phyloP scores from a whole-genome alignment of 768 basidiomycete genomes.

The Mycena belliarum region DNA sequence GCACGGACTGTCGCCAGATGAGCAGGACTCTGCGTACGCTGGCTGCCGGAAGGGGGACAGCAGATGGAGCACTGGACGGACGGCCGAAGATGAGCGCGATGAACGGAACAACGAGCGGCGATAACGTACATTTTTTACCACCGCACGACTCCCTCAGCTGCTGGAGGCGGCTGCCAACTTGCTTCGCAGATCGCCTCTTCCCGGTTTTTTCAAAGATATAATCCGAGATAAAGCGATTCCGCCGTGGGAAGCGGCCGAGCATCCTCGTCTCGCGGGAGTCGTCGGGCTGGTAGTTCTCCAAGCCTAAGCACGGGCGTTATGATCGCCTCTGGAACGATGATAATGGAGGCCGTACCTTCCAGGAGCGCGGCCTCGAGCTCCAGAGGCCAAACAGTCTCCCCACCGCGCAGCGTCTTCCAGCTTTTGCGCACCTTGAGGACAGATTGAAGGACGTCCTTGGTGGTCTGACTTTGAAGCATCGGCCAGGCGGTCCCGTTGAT shows the following conservation, averaged over 20 bases:
- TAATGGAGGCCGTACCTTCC: constrained; percentile 49
- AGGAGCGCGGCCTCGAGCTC: constrained; percentile 76
- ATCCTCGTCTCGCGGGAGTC: constrained; percentile 73
- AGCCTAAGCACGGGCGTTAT: constrained; percentile 46
- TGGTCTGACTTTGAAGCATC: constrained; percentile 35
- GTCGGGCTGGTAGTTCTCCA: constrained; percentile 69
- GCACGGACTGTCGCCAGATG: constrained; percentile 15
- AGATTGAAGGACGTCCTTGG: constrained; percentile 62
- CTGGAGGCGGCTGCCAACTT: constrained; percentile 79
- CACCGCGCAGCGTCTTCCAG: constrained; percentile 74
- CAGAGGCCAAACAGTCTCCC: constrained; percentile 80
- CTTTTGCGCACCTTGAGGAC: constrained; percentile 71
- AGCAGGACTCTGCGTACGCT: constrained; percentile 25
- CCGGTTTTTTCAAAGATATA: constrained; percentile 72
- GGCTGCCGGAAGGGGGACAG: constrained; percentile 39
- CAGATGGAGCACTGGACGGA: constrained; percentile 44
- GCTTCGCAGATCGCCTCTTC: constrained; percentile 71
- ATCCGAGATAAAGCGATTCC: constrained; percentile 80
- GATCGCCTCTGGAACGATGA: background rate
- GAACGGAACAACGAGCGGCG: constrained; percentile 2
- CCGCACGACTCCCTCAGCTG: constrained; percentile 75
- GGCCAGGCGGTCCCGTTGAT: constrained; percentile 17
- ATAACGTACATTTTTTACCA: constrained; percentile 64
- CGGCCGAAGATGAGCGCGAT: constrained; percentile 3
- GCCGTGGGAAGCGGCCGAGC: constrained; percentile 74